Evolutionary conservation across 73 alveolate genomes (phyloP).

Genomic region (Tetrahymena borealis): DNA sequence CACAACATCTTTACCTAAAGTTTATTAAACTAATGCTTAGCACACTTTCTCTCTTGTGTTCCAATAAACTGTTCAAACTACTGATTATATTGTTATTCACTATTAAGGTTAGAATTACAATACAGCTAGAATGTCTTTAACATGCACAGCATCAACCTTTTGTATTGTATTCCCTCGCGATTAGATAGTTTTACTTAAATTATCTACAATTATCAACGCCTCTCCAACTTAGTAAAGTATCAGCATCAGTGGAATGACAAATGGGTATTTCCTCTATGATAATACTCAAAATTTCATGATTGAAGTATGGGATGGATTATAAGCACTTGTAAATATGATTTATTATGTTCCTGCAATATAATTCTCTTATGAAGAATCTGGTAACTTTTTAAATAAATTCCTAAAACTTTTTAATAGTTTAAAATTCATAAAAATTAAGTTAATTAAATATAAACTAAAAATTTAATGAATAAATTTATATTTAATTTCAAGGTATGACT

Average conservation of each 20-base stretch:
- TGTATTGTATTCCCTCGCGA: background rate
- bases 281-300: background rate
- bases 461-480: too few species aligned
- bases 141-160: background rate
- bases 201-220: background rate
- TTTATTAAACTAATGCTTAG: background rate
- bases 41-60: background rate
- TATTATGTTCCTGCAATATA: background rate
- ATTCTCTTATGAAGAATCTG: background rate
- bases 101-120: background rate
- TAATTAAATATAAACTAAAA: too few species aligned
- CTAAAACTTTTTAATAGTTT: too few species aligned
- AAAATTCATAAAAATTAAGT: too few species aligned
- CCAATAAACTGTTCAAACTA: background rate
- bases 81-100: background rate
- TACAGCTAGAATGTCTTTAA: background rate
- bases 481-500: background rate
- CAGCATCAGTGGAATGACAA: background rate
- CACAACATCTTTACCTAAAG: background rate
- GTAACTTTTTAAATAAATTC: background rate
- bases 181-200: background rate
- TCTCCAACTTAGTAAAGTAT: background rate
- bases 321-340: background rate
- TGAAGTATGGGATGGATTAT: background rate
- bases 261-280: background rate